phyloP scores from a whole-genome alignment of 495 filamentous ascomycete genomes.

The Xylaria sp. region DNA sequence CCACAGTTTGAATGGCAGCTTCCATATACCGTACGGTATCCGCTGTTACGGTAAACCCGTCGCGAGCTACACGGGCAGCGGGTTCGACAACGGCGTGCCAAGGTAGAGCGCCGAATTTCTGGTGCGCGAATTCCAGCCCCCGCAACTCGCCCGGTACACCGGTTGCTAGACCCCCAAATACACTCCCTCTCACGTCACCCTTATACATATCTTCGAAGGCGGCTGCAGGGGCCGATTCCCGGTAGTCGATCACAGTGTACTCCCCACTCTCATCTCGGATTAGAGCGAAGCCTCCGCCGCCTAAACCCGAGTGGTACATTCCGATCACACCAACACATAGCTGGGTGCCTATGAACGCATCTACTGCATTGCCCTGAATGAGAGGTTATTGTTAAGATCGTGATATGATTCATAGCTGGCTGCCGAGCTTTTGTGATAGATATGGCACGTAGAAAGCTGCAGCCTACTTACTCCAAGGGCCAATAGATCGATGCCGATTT shows the following conservation, averaged over 20 bases:
- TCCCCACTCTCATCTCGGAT: conserved; percentile 67
- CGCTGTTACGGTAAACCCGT: conserved; percentile 72
- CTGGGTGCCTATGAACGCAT: conserved; percentile 74
- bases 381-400: conserved; percentile 10
- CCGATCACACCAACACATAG: conserved; percentile 79
- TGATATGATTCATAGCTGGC: neutral
- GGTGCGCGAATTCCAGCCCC: conserved; percentile 77
- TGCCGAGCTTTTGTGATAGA: neutral
- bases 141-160: conserved; percentile 85
- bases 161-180: conserved; percentile 51
- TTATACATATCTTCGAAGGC: conserved; percentile 83
- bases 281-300: conserved; percentile 89
- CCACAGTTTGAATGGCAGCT: conserved; percentile 35
- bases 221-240: conserved; percentile 82
- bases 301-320: conserved; percentile 90
- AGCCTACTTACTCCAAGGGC: conserved; percentile 57
- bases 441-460: neutral
- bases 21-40: conserved; percentile 77
- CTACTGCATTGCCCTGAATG: conserved; percentile 70
- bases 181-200: conserved; percentile 44
- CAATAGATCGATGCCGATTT: conserved; percentile 76
- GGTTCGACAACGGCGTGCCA: conserved; percentile 75
- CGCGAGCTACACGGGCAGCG: conserved; percentile 72
- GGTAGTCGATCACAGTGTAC: conserved; percentile 83
- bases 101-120: conserved; percentile 60